phyloP scores from a whole-genome alignment of 257 asterid genomes.

The Gentiana macrophylla region DNA sequence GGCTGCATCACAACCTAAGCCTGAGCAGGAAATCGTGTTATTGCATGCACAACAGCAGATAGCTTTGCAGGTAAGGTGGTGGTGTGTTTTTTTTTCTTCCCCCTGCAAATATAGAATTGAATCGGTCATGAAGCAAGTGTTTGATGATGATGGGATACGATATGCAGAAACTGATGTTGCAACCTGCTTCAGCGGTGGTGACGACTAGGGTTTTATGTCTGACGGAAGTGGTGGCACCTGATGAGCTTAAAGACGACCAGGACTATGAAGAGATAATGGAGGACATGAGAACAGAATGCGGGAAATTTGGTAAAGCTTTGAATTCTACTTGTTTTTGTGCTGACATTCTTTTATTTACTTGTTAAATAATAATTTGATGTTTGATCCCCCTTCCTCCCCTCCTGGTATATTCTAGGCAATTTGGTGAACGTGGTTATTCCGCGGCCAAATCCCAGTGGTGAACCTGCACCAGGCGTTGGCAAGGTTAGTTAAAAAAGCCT shows the following conservation, averaged over 20 bases:
- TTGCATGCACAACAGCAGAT: slow-evolving; percentile 95
- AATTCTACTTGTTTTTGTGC: too few species aligned
- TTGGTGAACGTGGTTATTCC: slow-evolving; percentile 76
- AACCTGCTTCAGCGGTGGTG: slow-evolving; percentile 25
- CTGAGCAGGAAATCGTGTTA: slow-evolving; percentile 89
- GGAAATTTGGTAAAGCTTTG: slow-evolving; percentile 34
- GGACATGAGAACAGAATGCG: slow-evolving; percentile 56
- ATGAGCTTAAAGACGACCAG: slow-evolving; percentile 66
- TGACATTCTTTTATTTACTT: too few species aligned
- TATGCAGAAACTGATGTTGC: slow-evolving; percentile 62
- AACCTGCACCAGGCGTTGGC: slow-evolving; percentile 75
- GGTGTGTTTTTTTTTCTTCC: too few species aligned
- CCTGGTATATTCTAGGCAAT: slow-evolving; percentile 37
- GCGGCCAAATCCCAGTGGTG: slow-evolving; percentile 67
- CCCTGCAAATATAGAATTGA: too few species aligned
- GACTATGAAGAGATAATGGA: slow-evolving; percentile 80
- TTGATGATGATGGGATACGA: not conserved
- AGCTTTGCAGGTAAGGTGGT: slow-evolving; percentile 61
- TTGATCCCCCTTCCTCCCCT: not conserved
- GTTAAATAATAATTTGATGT: not conserved
- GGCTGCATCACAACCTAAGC: slow-evolving; percentile 77
- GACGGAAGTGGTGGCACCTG: slow-evolving; percentile 53
- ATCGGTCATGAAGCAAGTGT: too few species aligned
- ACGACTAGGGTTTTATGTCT: slow-evolving; percentile 74
- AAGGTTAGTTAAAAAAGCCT: slow-evolving; percentile 40